Conservation (phyloP, 1,284 basidiomycete species). For the Caloboletus firmus region DNA sequence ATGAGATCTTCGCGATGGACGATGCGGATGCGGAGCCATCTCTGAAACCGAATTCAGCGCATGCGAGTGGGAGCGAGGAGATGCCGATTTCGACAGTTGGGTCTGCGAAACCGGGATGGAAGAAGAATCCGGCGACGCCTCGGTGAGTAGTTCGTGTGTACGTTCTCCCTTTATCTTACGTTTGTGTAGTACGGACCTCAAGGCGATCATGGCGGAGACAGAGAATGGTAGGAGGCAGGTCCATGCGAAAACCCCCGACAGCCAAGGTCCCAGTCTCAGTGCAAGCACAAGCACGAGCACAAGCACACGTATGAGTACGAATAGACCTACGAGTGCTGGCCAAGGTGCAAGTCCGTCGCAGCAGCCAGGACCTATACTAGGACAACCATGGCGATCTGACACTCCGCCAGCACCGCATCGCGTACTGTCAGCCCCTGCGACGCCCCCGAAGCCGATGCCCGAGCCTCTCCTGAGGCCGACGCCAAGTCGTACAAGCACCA, state of each 20-base stretch:
- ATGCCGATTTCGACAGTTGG: not conserved
- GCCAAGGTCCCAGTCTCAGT: not conserved
- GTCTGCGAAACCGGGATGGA: slow-evolving; percentile 40
- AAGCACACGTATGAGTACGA: not conserved
- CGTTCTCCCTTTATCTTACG: not conserved
- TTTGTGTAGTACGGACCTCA: slow-evolving; percentile 69
- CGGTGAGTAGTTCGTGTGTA: slow-evolving; percentile 38
- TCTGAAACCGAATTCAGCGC: not conserved
- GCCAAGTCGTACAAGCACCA: not conserved
- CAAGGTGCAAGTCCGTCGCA: not conserved
- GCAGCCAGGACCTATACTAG: not conserved
- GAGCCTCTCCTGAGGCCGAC: not conserved
- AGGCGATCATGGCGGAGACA: slow-evolving; percentile 83
- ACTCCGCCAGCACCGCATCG: slow-evolving; percentile 3
- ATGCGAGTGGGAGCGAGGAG: slow-evolving; percentile 5
- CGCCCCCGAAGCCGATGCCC: slow-evolving; percentile 5
- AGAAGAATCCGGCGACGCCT: slow-evolving; percentile 37
- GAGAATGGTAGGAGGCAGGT: slow-evolving; percentile 37
- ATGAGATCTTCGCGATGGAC: slow-evolving; percentile 53
- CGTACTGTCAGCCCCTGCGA: slow-evolving; percentile 3
- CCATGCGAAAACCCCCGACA: not conserved
- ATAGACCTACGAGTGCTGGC: not conserved
- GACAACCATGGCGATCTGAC: slow-evolving; percentile 5
- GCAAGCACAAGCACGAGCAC: not conserved
- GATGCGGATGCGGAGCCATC: slow-evolving; percentile 15